Conservation (phyloP, 371 early-diverging fungal species). For the Rhizopus stolonifer region DNA sequence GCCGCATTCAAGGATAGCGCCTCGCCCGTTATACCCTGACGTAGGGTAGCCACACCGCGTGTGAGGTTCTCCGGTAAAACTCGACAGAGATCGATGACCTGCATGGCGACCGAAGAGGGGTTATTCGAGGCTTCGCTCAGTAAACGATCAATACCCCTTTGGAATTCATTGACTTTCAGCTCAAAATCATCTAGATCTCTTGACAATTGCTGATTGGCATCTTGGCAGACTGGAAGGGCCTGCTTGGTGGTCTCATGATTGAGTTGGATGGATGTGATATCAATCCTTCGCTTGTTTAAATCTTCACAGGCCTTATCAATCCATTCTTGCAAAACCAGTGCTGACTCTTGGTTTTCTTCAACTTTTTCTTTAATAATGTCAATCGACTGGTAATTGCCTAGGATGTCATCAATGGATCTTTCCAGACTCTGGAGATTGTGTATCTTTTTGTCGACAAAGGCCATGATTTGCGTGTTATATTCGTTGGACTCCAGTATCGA, state of each 20-base stretch:
- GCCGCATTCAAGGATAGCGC: constrained; percentile 11
- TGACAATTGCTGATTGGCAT: background rate
- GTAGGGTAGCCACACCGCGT: constrained; percentile 2
- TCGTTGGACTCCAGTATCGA: constrained; percentile 11
- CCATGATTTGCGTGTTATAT: constrained; percentile 19
- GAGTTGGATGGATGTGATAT: constrained; percentile 5
- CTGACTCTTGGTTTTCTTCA: constrained; percentile 8
- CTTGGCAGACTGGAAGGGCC: background rate
- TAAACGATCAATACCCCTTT: constrained; percentile 2
- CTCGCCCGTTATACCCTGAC: constrained; percentile 10
- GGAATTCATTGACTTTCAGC: background rate
- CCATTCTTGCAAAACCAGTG: constrained; percentile 10
- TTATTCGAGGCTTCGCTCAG: constrained; percentile 1
- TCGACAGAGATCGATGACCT: constrained; percentile 8
- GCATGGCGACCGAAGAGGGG: background rate
- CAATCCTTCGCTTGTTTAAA: constrained; percentile 12
- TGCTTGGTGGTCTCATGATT: background rate
- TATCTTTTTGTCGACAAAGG: constrained; percentile 13
- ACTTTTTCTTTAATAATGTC: constrained; percentile 15
- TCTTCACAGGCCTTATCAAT: constrained; percentile 9
- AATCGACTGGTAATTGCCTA: constrained; percentile 14
- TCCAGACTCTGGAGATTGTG: constrained; percentile 12
- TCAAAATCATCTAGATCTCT: constrained; percentile 6
- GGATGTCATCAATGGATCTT: constrained; percentile 4
- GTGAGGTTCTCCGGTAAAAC: constrained; percentile 7